Percentiles rank a stretch among this genome's conserved stretches.
phyloP scores from a whole-genome alignment of 2,329 filamentous ascomycete genomes.

The Neophaeococcomyces mojaviensis region DNA sequence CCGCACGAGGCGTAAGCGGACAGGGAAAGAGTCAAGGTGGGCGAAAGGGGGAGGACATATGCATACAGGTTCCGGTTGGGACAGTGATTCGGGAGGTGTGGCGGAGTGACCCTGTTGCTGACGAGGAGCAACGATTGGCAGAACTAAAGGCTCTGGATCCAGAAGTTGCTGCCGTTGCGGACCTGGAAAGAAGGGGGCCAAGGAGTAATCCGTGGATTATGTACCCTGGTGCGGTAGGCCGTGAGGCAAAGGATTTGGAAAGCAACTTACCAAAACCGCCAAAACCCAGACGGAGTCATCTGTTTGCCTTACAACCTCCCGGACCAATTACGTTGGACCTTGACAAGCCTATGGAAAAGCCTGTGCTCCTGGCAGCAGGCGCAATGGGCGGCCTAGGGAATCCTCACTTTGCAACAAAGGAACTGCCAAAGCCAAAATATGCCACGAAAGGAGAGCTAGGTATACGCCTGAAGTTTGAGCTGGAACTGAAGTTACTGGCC shows the following conservation, averaged over 20 bases:
- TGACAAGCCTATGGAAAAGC: constrained; percentile 68
- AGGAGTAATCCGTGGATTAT: constrained; percentile 68
- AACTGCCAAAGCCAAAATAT: constrained; percentile 70
- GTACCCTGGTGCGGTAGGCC: constrained; percentile 60
- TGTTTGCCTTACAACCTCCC: constrained; percentile 61
- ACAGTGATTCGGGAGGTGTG: constrained; percentile 80
- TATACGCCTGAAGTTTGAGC: constrained; percentile 68
- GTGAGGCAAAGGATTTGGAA: constrained; percentile 15
- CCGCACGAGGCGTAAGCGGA: constrained; percentile 38
- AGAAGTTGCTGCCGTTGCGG: constrained; percentile 27
- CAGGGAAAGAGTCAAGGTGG: constrained; percentile 50
- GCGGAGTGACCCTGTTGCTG: constrained; percentile 66
- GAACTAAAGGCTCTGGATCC: constrained; percentile 29
- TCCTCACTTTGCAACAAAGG: constrained; percentile 77
- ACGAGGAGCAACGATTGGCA: constrained; percentile 48
- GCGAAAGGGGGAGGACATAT: constrained; percentile 73
- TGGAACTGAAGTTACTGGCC: constrained; percentile 90
- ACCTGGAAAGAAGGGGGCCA: constrained; percentile 27
- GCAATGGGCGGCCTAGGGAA: constrained; percentile 88
- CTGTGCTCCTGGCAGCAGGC: constrained; percentile 78
- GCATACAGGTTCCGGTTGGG: constrained; percentile 86
- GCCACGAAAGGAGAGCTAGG: constrained; percentile 79
- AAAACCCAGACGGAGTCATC: constrained; percentile 45
- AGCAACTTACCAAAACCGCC: constrained; percentile 32
- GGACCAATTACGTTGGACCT: constrained; percentile 67